These are phyloP conservation scores for Candida xiaguanensis DNA, from an alignment of 805 yeast genomes.

Conservation along the genomic window DNA sequence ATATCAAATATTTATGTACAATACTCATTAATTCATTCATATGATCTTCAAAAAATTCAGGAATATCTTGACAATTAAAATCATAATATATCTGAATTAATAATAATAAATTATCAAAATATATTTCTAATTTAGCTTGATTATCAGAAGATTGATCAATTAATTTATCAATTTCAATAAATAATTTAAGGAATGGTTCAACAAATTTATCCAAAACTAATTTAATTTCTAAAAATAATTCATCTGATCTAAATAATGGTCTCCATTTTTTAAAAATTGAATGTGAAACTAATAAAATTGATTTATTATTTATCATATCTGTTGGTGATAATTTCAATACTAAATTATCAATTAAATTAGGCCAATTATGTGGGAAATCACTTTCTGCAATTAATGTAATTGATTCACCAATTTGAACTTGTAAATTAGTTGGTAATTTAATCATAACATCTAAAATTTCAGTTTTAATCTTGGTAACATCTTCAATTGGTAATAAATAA, in stretches of 20 bases:
- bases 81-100: constrained; percentile 84
- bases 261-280: constrained; percentile 97
- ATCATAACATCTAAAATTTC: constrained; percentile 89
- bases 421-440: constrained; percentile 69
- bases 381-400: constrained; percentile 90
- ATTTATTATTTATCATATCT: constrained; percentile 75
- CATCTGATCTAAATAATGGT: constrained; percentile 89
- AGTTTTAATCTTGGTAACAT: constrained; percentile 63
- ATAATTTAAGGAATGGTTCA: constrained; percentile 68
- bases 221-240: constrained; percentile 79
- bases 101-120: constrained; percentile 68
- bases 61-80: constrained; percentile 95
- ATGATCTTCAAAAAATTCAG: constrained; percentile 96
- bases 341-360: constrained; percentile 66
- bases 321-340: constrained; percentile 59
- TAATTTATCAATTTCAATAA: constrained; percentile 62
- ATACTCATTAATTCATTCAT: constrained; percentile 72
- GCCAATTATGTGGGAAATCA: constrained; percentile 94
- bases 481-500: constrained; percentile 56
- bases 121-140: constrained; percentile 48
- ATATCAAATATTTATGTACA: constrained; percentile 75
- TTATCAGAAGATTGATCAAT: constrained; percentile 47
- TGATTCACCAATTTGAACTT: constrained; percentile 93
- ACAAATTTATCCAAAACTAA: constrained; percentile 82
- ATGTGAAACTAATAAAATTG: constrained; percentile 88